A percentile compares a stretch with the other conserved stretches of the same genome.
Evolutionary conservation across 2,329 filamentous ascomycete genomes (phyloP).

Genomic region (Capronia americana): DNA sequence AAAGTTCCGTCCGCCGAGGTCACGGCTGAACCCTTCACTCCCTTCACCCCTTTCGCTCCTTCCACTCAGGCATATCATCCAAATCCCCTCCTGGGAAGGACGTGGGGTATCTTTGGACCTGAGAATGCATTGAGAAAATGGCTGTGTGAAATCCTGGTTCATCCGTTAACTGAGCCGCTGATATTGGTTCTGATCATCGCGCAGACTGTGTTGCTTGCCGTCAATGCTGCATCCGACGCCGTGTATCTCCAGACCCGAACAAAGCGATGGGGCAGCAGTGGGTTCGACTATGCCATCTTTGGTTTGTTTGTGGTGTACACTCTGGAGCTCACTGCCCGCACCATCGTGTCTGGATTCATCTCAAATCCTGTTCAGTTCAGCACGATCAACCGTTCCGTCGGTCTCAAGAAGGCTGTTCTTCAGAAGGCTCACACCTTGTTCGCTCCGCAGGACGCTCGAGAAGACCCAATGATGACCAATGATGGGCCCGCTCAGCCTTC

Average conservation of each 20-base stretch:
- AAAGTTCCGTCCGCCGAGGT: conserved; percentile 44
- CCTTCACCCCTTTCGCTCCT: conserved; percentile 17
- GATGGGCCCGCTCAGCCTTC: conserved; percentile 62
- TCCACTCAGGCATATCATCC: conserved; percentile 22
- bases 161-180: conserved; percentile 83
- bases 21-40: conserved; percentile 26
- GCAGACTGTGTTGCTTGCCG: conserved; percentile 84
- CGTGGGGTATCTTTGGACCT: conserved; percentile 81
- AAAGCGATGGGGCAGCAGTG: conserved; percentile 66
- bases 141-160: conserved; percentile 83
- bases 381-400: conserved; percentile 79
- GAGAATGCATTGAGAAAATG: conserved; percentile 75
- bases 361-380: conserved; percentile 91
- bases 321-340: conserved; percentile 78
- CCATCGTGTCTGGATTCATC: conserved; percentile 91
- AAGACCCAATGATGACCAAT: conserved; percentile 50
- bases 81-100: conserved; percentile 87
- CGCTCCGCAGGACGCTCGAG: conserved; percentile 72
- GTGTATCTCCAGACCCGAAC: conserved; percentile 70
- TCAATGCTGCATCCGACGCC: conserved; percentile 73
- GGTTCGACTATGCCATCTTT: conserved; percentile 80
- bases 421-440: conserved; percentile 82
- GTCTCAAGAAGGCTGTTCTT: conserved; percentile 73
- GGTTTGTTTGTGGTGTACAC: conserved; percentile 89
- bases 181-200: conserved; percentile 87